Evolutionary conservation across 495 filamentous ascomycete species (phyloP).

Genomic region (Podospora pseudocomata): DNA sequence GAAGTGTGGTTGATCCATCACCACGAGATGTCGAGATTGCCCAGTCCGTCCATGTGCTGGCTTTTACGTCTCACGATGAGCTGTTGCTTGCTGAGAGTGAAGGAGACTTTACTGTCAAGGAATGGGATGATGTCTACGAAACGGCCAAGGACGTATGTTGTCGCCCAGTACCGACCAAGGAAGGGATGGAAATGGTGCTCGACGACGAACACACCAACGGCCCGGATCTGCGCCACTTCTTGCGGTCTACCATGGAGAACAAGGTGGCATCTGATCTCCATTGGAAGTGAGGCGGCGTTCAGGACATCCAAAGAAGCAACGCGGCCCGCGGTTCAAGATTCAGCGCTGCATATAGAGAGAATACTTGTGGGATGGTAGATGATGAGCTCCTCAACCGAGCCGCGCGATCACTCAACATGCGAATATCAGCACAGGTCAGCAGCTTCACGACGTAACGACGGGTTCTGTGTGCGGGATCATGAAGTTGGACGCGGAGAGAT

Average conservation of each 20-base stretch:
- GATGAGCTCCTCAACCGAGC: background rate
- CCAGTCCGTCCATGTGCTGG: constrained; percentile 69
- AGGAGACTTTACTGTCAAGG: constrained; percentile 69
- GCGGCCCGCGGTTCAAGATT: constrained; percentile 4
- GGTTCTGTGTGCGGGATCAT: background rate
- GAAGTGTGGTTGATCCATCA: constrained; percentile 53
- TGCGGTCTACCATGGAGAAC: constrained; percentile 60
- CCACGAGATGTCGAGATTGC: constrained; percentile 53
- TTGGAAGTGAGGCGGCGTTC: constrained; percentile 50
- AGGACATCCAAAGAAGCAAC: background rate
- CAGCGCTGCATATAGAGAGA: background rate
- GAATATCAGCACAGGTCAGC: background rate
- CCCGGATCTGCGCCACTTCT: constrained; percentile 53
- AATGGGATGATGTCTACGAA: constrained; percentile 70
- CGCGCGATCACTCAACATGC: background rate
- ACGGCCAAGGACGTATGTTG: constrained; percentile 63
- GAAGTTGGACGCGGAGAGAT: constrained; percentile 11
- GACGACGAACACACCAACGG: constrained; percentile 38
- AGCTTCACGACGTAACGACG: background rate
- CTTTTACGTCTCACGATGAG: constrained; percentile 70
- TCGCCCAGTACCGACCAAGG: constrained; percentile 34
- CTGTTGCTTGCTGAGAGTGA: constrained; percentile 77
- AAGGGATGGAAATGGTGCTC: constrained; percentile 48
- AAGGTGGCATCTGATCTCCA: constrained; percentile 56
- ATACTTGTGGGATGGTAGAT: background rate